phyloP scores from a whole-genome alignment of 768 basidiomycete genomes.

The Tulasnella sp. region DNA sequence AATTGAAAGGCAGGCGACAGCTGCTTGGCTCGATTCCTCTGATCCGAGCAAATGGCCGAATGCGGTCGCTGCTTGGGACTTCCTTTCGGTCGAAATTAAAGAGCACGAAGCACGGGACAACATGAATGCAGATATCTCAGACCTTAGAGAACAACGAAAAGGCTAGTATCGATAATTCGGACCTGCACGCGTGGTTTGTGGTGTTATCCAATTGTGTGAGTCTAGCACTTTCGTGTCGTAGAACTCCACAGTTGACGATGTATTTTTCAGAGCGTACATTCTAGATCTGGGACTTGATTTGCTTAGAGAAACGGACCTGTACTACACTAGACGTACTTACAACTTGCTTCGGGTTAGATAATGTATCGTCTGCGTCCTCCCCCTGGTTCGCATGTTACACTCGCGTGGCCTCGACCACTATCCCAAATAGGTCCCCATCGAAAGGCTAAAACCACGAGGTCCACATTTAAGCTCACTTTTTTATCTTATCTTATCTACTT shows the following conservation, averaged over 20 bases:
- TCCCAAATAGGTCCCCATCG: too few species aligned
- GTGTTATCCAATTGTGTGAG: background rate
- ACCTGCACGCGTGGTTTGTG: background rate
- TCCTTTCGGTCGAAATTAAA: slow-evolving; percentile 12
- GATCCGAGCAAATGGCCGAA: background rate
- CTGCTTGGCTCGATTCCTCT: slow-evolving; percentile 4
- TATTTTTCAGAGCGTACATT: background rate
- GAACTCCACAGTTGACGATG: background rate
- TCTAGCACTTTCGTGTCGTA: background rate
- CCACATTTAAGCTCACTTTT: background rate
- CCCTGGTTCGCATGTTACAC: too few species aligned
- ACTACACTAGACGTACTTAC: background rate
- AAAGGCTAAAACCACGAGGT: too few species aligned
- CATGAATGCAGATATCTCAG: background rate
- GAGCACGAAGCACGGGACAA: slow-evolving; percentile 12
- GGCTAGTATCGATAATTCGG: background rate
- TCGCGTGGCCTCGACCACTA: too few species aligned
- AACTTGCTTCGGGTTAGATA: background rate
- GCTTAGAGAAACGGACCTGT: background rate
- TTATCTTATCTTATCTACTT: background rate
- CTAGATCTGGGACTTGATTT: background rate
- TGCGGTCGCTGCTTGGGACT: slow-evolving; percentile 20
- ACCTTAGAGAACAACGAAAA: background rate
- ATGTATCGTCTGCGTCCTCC: background rate
- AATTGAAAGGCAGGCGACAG: slow-evolving; percentile 20